Base-by-base conservation (phyloP, 2,329 filamentous ascomycete genomes). In the Venturia carpophila region DNA sequence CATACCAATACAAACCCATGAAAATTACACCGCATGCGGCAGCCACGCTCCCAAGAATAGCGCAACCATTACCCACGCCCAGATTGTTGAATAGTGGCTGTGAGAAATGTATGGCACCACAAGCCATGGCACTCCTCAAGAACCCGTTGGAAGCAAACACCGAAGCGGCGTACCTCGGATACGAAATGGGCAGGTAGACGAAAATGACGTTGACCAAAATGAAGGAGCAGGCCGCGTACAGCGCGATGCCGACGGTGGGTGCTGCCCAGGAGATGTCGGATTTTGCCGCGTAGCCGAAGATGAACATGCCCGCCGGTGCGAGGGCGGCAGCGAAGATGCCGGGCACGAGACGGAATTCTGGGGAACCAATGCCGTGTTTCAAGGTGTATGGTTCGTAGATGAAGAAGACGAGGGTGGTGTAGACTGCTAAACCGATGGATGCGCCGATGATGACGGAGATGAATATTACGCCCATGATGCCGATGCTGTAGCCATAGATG, bases 401-500 rank as follows among this genome's bases (percentile, higher is more conserved):
- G 55, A 45, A 62, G 37, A 39, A 62, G 42, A 62, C n/a, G 21
- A 62, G 42, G 21, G 15, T 17, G 11, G 24, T 19, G 58, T 65
- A 65, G 27, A 65, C 39, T 34, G 30, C n/a, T 19, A 64, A 37
- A 9, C 41, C 55, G n/a, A 66, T 60, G 9, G n/a, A 5, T 37
- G 45, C 39, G 39, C 55, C 65, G 37, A 67, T 60, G 39, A 58
- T 58, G 7, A 67, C 55, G 30, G 52, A 47, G 41, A 62, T 42
- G 65, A 67, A 67, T 17, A 67, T 64, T 17, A 66, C 27, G 49
- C 65, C 65, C 52, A 60, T 65, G 10, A 56, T 43, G 34, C 65
- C 65, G 45, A 65, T 52, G 45, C n/a, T 34, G 45, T 66, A 67
- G 34, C 64, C 56, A 45, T 67, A 66, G 5, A 63, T 65, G 27